Conservation (phyloP, 192 early-diverging fungal genomes). For the Thoreauomyces humboldtii region DNA sequence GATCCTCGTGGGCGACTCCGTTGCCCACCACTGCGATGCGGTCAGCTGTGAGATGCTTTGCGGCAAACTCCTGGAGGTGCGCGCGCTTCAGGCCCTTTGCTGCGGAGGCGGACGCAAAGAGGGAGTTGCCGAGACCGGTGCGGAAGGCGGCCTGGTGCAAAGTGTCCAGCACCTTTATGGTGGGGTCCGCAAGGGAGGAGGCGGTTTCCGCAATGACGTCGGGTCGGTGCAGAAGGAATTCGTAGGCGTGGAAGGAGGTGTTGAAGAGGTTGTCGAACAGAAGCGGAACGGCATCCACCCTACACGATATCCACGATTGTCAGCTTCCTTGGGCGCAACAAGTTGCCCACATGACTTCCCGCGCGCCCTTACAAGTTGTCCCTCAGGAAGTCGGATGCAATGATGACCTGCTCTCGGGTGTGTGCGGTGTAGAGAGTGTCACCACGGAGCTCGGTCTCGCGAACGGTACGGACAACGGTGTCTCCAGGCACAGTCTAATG, state of each 20-base stretch:
- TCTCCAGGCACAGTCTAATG: too few relatives aligned
- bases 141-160: constrained; percentile 92
- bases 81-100: constrained; percentile 62
- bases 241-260: constrained; percentile 78
- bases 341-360: too few relatives aligned
- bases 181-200: constrained; percentile 61
- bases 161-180: constrained; percentile 67
- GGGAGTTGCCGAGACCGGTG: constrained; percentile 89
- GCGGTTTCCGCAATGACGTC: constrained; percentile 64
- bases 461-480: constrained; percentile 80
- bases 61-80: constrained; percentile 72
- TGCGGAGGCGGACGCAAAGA: constrained; percentile 72
- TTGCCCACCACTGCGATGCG: constrained; percentile 83
- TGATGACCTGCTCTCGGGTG: constrained; percentile 78
- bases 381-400: constrained; percentile 86
- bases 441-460: constrained; percentile 90
- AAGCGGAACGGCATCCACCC: constrained; percentile 70
- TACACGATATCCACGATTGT: too few relatives aligned
- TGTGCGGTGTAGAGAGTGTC: constrained; percentile 77
- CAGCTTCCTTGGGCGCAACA: too few relatives aligned
- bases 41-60: constrained; percentile 63
- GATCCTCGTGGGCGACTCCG: constrained; percentile 72
- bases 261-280: constrained; percentile 77
- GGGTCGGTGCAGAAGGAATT: constrained; percentile 72
- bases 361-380: constrained; percentile 87